Evolutionary conservation across 2,329 filamentous ascomycete genomes (phyloP).

Genomic region (Graphium sp.): DNA sequence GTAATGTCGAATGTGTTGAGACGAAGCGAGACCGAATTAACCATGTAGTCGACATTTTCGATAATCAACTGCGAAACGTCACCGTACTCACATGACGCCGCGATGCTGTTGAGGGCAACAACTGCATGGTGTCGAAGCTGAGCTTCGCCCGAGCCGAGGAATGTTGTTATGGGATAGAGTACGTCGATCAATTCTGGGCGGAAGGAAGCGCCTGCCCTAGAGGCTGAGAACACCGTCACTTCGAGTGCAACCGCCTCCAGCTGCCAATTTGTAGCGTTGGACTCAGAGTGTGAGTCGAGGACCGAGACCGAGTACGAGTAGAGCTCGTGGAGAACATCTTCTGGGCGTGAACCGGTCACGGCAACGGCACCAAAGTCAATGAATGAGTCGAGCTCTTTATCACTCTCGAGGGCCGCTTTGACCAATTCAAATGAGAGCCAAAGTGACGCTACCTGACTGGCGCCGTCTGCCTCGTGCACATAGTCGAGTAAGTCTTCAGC

Average conservation of each 20-base stretch:
- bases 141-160: constrained; percentile 55
- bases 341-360: constrained; percentile 14
- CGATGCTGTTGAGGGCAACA: constrained; percentile 65
- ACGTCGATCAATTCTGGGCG: constrained; percentile 77
- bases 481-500: constrained; percentile 49
- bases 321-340: constrained; percentile 41
- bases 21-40: constrained; percentile 79
- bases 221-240: constrained; percentile 59
- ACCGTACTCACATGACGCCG: constrained; percentile 55
- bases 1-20: constrained; percentile 87
- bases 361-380: constrained; percentile 30
- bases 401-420: constrained; percentile 33
- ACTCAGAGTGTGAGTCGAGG: constrained; percentile 35
- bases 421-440: constrained; percentile 68
- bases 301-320: constrained; percentile 51
- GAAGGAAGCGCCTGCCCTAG: constrained; percentile 49
- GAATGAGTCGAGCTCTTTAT: constrained; percentile 46
- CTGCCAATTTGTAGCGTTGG: constrained; percentile 45
- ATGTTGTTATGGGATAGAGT: constrained; percentile 80
- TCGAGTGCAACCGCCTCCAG: constrained; percentile 69
- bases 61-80: constrained; percentile 67
- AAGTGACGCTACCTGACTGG: constrained; percentile 50
- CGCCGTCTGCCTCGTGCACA: constrained; percentile 37
- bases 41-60: constrained; percentile 88
- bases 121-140: constrained; percentile 68